Base-by-base conservation (phyloP, 2,329 filamentous ascomycete species). In the Aureobasidium pullulans region DNA sequence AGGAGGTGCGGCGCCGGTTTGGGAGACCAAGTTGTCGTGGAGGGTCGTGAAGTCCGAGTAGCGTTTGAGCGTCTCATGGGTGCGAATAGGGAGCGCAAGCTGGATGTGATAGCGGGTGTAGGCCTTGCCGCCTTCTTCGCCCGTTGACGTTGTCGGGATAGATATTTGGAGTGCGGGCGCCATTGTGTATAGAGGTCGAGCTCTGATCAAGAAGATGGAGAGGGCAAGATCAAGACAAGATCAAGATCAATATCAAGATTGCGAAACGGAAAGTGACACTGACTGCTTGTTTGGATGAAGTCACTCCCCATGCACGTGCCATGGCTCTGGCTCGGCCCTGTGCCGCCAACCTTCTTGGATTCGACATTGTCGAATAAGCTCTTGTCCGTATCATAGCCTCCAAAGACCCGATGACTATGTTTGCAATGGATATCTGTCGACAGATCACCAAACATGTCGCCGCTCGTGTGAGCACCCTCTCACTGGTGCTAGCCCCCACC, bases 51-150 rank as follows among this genome's bases (percentile, higher is more conserved):
- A 94, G 70, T 94, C 89, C 57, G 86, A 90, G 77, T 93, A 95
- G 67, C 89, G 87, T 73, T 92, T 93, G 68, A 86, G 84, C 5
- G 91, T 79, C 64, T 88, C 86, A 66, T 87, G 88, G 4, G 87
- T 88, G 49, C 87, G 84, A 13, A 93, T 81, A 0, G 89, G 89
- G 1, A 91, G 84, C 53, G 88, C 85, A 61, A 94, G 79, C 23
- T 84, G 85, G 72, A 92, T 86, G 71, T 89, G 89, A 77, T 92
- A 93, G 64, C 87, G 81, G 0, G 88, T 92, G 72, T 84, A 90
- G 0, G 86, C 80, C 67, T 90, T 89, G 36, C 34, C 43, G 63
- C 79, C 77, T 63, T 78, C 77, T 1, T 72, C 71, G 56, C 80
- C 78, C 60, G 79, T 79, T 36, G 76, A 79, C n/a, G 81, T 70